Base-by-base conservation (phyloP, 352 stramenopile species). In the Pythium rishiriense region DNA sequence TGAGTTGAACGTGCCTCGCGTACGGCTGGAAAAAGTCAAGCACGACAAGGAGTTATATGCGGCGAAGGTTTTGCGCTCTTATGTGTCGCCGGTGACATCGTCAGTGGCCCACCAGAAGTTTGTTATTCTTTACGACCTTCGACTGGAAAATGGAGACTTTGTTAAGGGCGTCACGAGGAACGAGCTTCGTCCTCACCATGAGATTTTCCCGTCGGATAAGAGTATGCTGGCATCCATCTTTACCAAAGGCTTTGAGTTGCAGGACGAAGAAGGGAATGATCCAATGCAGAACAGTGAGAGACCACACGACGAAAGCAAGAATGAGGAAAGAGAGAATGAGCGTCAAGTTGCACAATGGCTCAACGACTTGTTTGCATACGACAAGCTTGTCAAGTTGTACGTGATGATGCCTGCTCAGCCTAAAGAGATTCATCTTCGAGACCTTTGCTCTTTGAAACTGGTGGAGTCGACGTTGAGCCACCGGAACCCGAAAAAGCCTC, bases 351-450 rank as follows among this genome's bases (percentile, higher is more conserved):
- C 68, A 3, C 43, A 60, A 9, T 70, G 62, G 6, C 31, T 87
- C 11, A 47, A 62, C 1, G 68, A 81, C 19, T 51, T 88, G 24
- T 87, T 78, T 69, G 64, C 73, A 4, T 72, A 75, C 17, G 64
- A 84, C 22, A 68, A 84, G 24, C 5, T 81, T 26, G 46, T 89
- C 4, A 82, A 83, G 39, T 74, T 83, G 26, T 89, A 89, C 49
- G 59, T 78, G 12, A 73, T 80, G 31, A 54, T 89, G 24, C 74
- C 75, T 19, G 43, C 22, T 6, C 29, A 63, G 14, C 64, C 79
- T 3, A 58, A 66, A 14, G 58, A 48, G 8, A 66, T 91, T n/a
- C 60, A 68, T 35, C 41, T 85, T 9, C 77, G 83, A 14, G 60
- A 87, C 51, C 51, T 58, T 6, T 70, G 74, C 24, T 80, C 69